These are phyloP conservation scores for Sarocladium strictum DNA, from an alignment of 2,329 filamentous ascomycete species.

Conservation along the genomic window DNA sequence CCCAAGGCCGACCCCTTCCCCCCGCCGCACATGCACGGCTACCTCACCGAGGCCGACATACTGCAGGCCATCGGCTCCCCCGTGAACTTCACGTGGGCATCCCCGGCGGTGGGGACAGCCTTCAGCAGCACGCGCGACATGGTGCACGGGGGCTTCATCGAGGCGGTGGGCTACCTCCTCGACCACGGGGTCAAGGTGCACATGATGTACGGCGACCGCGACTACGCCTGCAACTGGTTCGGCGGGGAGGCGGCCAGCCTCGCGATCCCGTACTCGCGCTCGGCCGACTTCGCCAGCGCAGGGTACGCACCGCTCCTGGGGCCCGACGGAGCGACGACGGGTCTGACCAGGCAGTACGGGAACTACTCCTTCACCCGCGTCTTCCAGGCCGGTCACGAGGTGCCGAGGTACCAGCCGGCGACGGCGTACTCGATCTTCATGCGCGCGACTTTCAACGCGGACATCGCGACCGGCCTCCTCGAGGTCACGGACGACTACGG, in stretches of 20 bases:
- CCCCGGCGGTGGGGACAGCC: constrained; percentile 35
- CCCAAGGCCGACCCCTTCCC: constrained; percentile 55
- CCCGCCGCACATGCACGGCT: constrained; percentile 52
- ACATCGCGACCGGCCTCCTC: constrained; percentile 47
- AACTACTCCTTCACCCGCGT: constrained; percentile 64
- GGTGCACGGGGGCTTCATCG: constrained; percentile 41
- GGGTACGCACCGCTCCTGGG: constrained; percentile 67
- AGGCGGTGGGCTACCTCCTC: constrained; percentile 53
- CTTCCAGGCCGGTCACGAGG: constrained; percentile 59
- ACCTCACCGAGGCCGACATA: constrained; percentile 52
- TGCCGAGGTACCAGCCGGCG: constrained; percentile 53
- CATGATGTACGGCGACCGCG: constrained; percentile 54
- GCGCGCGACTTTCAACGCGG: constrained; percentile 48
- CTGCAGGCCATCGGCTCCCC: constrained; percentile 55
- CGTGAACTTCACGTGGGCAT: constrained; percentile 48
- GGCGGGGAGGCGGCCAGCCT: constrained; percentile 60
- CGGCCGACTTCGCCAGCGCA: constrained; percentile 44
- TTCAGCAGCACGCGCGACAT: constrained; percentile 59
- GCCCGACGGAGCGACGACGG: constrained; percentile 56
- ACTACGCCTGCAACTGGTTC: constrained; percentile 54
- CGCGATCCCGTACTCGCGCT: constrained; percentile 46
- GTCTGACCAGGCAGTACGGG: constrained; percentile 67
- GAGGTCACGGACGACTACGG: constrained; percentile 45
- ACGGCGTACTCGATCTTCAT: constrained; percentile 53
- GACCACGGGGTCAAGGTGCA: constrained; percentile 61